Percentiles rank a stretch among this genome's conserved stretches.
Conservation (phyloP, 352 stramenopile genomes). For the Blastocystis hominis region DNA sequence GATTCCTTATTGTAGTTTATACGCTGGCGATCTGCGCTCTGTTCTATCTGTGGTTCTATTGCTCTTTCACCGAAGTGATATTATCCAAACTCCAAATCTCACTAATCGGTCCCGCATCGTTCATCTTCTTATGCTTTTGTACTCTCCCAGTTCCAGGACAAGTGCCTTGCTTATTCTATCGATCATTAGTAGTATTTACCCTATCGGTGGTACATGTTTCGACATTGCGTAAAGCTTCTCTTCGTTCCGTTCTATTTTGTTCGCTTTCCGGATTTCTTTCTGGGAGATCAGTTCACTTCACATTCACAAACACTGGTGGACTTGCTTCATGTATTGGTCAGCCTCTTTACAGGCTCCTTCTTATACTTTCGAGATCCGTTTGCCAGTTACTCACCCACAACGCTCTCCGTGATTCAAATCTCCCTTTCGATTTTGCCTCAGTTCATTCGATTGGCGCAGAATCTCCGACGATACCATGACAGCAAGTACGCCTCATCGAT, state of each 20-base stretch:
- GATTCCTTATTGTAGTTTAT: neutral
- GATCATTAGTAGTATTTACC: neutral
- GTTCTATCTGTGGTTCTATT: conserved; percentile 38
- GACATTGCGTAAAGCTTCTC: conserved; percentile 23
- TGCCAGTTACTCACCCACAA: neutral
- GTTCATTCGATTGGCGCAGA: conserved; percentile 27
- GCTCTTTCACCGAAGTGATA: neutral
- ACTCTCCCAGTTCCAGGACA: neutral
- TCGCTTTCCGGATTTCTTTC: conserved; percentile 49
- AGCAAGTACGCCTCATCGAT: neutral
- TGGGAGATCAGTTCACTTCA: conserved; percentile 42
- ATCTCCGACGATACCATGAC: conserved; percentile 35
- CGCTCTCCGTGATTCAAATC: neutral
- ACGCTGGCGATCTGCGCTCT: conserved; percentile 4
- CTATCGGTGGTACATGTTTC: conserved; percentile 44
- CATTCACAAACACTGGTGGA: conserved; percentile 27
- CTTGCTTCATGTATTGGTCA: conserved; percentile 26
- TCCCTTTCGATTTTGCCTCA: neutral
- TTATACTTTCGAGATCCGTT: neutral
- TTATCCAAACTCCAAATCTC: neutral
- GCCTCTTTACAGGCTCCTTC: neutral
- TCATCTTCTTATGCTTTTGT: neutral
- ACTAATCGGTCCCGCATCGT: neutral
- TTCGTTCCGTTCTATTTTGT: conserved; percentile 47
- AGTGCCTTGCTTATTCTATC: neutral